Conservation (phyloP, 2,329 filamentous ascomycete genomes). For the Zalaria sp. region DNA sequence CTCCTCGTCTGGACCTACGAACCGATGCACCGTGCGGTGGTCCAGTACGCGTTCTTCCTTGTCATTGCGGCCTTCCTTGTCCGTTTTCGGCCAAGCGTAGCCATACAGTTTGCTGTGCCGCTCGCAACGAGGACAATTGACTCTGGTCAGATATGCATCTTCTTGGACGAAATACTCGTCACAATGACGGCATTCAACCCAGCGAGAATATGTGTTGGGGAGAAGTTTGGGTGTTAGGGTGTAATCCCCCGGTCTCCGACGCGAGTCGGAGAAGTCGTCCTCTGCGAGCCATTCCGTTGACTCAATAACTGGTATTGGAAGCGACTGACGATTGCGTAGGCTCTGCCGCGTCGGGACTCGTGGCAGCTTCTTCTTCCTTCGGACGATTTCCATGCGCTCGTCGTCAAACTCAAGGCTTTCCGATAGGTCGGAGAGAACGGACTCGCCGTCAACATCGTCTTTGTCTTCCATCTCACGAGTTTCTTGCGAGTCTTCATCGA, state of each 20-base stretch:
- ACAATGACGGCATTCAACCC: conserved; percentile 84
- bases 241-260: conserved; percentile 44
- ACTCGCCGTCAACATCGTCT: conserved; percentile 8
- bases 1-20: conserved; percentile 44
- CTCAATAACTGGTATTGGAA: conserved; percentile 15
- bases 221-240: conserved; percentile 65
- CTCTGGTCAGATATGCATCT: conserved; percentile 74
- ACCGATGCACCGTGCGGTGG: conserved; percentile 76
- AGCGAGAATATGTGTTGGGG: conserved; percentile 60
- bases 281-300: conserved; percentile 2
- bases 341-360: conserved; percentile 7
- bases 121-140: conserved; percentile 83
- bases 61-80: conserved; percentile 61
- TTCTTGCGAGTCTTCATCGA: conserved; percentile 2
- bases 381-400: conserved; percentile 19
- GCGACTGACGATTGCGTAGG: conserved; percentile 5
- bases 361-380: conserved; percentile 14
- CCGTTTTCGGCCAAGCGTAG: conserved; percentile 90
- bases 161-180: conserved; percentile 70
- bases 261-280: conserved; percentile 11
- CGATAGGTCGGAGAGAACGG: conserved; percentile 26
- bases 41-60: conserved; percentile 58
- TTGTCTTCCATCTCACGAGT: conserved; percentile 1
- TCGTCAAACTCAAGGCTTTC: conserved; percentile 24
- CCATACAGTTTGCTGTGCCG: conserved; percentile 93